Evolutionary conservation across 305 asterid genomes (phyloP), one percentile per base, ranked within the genome.

Genomic region (Petunia hybrid): DNA sequence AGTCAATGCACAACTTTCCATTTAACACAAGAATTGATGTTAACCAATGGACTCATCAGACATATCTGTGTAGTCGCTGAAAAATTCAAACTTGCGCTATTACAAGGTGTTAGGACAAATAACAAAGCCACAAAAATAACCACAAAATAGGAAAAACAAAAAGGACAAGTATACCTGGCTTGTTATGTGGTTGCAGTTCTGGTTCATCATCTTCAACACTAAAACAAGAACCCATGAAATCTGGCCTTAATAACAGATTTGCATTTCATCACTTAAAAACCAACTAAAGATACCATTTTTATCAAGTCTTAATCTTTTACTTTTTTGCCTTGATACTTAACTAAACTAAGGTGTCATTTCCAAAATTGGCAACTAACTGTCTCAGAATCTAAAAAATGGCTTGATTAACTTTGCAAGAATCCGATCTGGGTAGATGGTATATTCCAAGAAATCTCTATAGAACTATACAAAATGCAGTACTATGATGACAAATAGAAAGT

Each of bases 211-310:
- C 88, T 75, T 85, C 88, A 75, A 80, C 77, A 62, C 91, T 88
- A 12, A 86, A 75, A 76, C 91, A 88, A 64, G 91, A 85, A 22
- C 91, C 91, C 91, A 88, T 88, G 60, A 75, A 40, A 56, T 39
- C 8, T 81, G 53, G 48, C 40, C n/a, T 68, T 63, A 59, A 14
- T 75, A 60, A 81, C 51, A 81, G 80, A 82, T 80, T 84, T 78
- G 73, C 83, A 83, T 82, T 74, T 80, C 80, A 82, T 80, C 43
- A 10, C 38, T 39, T 56, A 40, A 65, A 35, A 70, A 42, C 14
- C 43, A 16, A 59, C 59, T 53, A 51, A n/a, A 80, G 74, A 51
- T 38, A 1, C 36, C 60, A 66, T 78, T 81, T 80, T 48, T 53
- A 55, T 42, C 48, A 76, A 79, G 63, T 35, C 39, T 40, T 3